Evolutionary conservation across 208 protist species (phyloP).

Genomic region (Willaertia magna): DNA sequence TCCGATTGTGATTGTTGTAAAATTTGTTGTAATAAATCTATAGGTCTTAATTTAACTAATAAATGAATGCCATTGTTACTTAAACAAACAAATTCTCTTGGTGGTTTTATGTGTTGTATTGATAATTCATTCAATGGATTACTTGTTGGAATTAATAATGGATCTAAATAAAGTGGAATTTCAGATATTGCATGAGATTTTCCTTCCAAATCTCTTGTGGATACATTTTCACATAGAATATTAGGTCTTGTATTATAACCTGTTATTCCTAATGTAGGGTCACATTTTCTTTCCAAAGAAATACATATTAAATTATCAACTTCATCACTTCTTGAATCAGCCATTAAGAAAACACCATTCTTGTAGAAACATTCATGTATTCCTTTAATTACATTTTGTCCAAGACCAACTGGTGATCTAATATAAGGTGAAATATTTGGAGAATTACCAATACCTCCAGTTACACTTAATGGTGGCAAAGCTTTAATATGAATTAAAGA

Average conservation of each 20-base stretch:
- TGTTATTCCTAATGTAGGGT: not conserved
- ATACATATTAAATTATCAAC: not conserved
- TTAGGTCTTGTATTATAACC: not conserved
- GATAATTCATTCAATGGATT: conserved; percentile 16
- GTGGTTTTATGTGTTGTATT: conserved; percentile 13
- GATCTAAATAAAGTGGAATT: conserved; percentile 7
- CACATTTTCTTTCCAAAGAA: not conserved
- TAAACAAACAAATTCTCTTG: conserved; percentile 21
- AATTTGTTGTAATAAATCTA: not conserved
- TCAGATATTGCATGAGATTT: not conserved
- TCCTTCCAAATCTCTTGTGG: not conserved
- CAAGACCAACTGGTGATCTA: not conserved
- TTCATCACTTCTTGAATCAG: not conserved
- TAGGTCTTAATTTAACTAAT: not conserved
- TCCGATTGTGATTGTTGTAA: not conserved
- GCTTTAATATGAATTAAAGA: not conserved
- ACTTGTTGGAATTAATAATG: not conserved
- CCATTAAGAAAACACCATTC: not conserved
- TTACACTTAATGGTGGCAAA: not conserved
- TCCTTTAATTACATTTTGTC: not conserved
- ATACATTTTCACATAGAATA: not conserved
- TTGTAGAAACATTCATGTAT: conserved; percentile 19
- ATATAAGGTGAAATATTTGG: too few relatives aligned
- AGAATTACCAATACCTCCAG: not conserved
- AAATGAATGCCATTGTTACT: conserved; percentile 18